A percentile compares a stretch with the other conserved stretches of the same genome.
Conservation (phyloP, 192 early-diverging fungal genomes). For the Backusella australiensis region DNA sequence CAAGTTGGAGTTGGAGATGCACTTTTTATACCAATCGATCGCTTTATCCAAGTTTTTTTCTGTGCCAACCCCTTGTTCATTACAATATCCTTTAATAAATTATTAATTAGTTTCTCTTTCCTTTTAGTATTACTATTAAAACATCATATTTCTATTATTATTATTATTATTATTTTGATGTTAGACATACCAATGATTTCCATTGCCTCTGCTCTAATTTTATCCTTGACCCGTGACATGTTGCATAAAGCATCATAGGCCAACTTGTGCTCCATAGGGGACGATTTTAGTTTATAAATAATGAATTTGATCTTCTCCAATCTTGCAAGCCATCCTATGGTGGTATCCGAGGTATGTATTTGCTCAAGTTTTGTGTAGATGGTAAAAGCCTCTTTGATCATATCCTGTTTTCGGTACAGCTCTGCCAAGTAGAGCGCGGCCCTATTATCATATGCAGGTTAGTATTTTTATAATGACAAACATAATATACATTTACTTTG, state of each 20-base stretch:
- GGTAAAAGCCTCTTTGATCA: conserved; percentile 6
- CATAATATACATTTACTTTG: conserved; percentile 15
- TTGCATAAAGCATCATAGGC: neutral
- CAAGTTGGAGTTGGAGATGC: neutral
- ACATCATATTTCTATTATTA: neutral
- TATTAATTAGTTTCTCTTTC: neutral
- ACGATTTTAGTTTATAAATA: neutral
- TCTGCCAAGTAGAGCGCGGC: conserved; percentile 23
- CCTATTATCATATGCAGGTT: neutral
- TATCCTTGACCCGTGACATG: neutral
- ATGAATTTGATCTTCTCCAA: neutral
- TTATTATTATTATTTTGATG: neutral
- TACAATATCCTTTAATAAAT: conserved; percentile 13
- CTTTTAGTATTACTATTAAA: neutral
- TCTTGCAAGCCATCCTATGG: neutral
- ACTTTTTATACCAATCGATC: conserved; percentile 14
- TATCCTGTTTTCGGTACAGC: conserved; percentile 14
- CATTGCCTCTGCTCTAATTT: neutral
- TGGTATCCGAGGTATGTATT: neutral
- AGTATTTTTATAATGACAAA: neutral
- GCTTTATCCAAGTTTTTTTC: neutral
- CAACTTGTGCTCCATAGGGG: neutral
- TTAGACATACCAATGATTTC: neutral
- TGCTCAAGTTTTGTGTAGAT: conserved; percentile 3
- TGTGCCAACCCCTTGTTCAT: conserved; percentile 23